phyloP scores from a whole-genome alignment of 345 rosid species.

The Hibiscus syriacus region DNA sequence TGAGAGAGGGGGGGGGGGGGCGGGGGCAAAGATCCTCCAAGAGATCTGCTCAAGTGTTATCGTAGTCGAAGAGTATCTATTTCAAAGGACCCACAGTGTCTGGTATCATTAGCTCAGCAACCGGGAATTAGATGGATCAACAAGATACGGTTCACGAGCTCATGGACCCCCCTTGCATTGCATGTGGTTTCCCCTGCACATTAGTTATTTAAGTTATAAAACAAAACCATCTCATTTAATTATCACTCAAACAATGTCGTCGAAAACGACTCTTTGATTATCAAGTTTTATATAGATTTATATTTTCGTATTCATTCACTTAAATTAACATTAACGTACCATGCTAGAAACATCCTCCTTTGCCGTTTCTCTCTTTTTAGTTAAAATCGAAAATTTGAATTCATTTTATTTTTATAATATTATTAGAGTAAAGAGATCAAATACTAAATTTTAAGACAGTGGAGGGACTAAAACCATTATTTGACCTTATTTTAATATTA shows the following conservation, averaged over 20 bases:
- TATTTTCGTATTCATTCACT: neutral
- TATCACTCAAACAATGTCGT: conserved; percentile 16
- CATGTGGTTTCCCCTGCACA: neutral
- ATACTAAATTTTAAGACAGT: no score
- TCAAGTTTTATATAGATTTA: no score
- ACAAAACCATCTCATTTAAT: neutral
- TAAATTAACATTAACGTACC: neutral
- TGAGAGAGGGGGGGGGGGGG: no score
- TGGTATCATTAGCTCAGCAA: neutral
- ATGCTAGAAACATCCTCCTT: conserved; percentile 16
- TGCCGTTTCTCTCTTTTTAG: conserved; percentile 14
- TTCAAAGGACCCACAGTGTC: conserved; percentile 6
- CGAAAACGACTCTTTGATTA: neutral
- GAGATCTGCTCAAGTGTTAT: neutral
- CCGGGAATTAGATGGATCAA: neutral
- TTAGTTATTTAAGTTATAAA: neutral
- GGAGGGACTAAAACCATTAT: no score
- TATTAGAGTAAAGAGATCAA: no score
- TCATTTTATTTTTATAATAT: no score
- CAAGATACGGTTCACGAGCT: neutral
- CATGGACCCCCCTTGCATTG: neutral
- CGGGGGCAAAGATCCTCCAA: neutral
- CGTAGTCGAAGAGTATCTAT: neutral
- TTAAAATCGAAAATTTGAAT: no score
- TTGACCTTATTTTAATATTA: no score